Evolutionary conservation across 108 stramenopile species (phyloP).

Genomic region (Cylindrotheca fusiformis): DNA sequence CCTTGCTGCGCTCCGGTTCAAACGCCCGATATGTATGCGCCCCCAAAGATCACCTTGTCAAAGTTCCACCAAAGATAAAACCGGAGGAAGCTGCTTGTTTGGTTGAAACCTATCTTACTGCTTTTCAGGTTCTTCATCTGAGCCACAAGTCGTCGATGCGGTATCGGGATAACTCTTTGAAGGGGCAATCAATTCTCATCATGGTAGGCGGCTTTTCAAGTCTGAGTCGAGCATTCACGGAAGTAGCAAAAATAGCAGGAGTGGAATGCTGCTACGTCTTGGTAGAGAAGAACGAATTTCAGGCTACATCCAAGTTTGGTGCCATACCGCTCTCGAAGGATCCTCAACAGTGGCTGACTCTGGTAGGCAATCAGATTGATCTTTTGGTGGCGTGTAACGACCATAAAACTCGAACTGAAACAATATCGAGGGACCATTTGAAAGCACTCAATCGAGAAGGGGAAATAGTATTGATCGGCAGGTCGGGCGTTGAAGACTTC

Average conservation of each 20-base stretch:
- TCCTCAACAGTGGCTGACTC: slow-evolving; percentile 54
- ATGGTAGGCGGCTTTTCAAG: slow-evolving; percentile 52
- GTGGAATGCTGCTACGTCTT: slow-evolving; percentile 58
- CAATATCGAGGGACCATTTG: slow-evolving; percentile 31
- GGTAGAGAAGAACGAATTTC: slow-evolving; percentile 37
- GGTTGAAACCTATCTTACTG: slow-evolving; percentile 72
- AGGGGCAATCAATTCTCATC: slow-evolving; percentile 64
- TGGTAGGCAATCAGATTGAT: slow-evolving; percentile 47
- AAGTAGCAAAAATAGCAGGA: slow-evolving; percentile 54
- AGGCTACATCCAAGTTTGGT: slow-evolving; percentile 35
- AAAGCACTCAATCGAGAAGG: slow-evolving; percentile 37
- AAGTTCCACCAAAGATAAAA: slow-evolving; percentile 38
- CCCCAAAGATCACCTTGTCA: slow-evolving; percentile 41
- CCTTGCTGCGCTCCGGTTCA: slow-evolving; percentile 40
- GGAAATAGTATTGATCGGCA: slow-evolving; percentile 29
- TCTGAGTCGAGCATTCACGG: slow-evolving; percentile 61
- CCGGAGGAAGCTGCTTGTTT: slow-evolving; percentile 58
- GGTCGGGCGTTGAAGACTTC: slow-evolving; percentile 20
- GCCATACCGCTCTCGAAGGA: slow-evolving; percentile 45
- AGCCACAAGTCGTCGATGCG: slow-evolving; percentile 38
- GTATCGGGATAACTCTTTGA: slow-evolving; percentile 35
- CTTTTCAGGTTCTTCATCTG: slow-evolving; percentile 65
- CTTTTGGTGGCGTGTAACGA: slow-evolving; percentile 40
- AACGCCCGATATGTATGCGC: slow-evolving; percentile 62
- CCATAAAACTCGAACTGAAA: slow-evolving; percentile 14